A percentile compares a stretch with the other conserved stretches of the same genome.
phyloP scores from a whole-genome alignment of 192 early-diverging fungal genomes.

The Thoreauomyces humboldtii region DNA sequence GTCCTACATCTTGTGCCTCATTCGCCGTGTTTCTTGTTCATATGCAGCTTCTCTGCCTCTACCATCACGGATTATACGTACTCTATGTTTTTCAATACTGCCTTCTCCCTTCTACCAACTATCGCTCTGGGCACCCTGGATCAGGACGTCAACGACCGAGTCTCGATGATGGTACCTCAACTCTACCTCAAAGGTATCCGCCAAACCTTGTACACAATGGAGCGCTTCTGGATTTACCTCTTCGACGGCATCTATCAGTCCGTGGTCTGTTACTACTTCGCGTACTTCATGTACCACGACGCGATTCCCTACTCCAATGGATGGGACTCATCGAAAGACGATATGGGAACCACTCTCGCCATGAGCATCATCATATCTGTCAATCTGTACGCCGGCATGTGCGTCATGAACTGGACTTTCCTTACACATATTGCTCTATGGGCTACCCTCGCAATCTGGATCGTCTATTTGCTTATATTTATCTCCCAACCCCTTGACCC shows the following conservation, averaged over 20 bases:
- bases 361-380: conserved; percentile 75
- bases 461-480: conserved; percentile 68
- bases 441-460: conserved; percentile 65
- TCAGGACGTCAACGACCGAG: conserved; percentile 65
- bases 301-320: conserved; percentile 51
- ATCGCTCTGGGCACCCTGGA: conserved; percentile 58
- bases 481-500: conserved; percentile 53
- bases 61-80: conserved; percentile 70
- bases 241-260: conserved; percentile 93
- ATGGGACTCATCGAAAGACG: conserved; percentile 51
- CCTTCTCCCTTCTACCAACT: conserved; percentile 88
- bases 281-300: conserved; percentile 64
- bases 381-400: conserved; percentile 75
- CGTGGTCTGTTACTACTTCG: conserved; percentile 74
- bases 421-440: conserved; percentile 63
- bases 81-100: conserved; percentile 89
- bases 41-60: conserved; percentile 48
- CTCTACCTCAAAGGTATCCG: conserved; percentile 84
- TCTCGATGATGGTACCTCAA: conserved; percentile 51
- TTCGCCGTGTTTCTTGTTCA: conserved; percentile 67
- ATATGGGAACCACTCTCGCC: conserved; percentile 79
- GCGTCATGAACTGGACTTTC: conserved; percentile 85
- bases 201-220: conserved; percentile 77
- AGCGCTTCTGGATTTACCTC: conserved; percentile 83
- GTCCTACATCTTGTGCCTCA: conserved; percentile 82